These are phyloP conservation scores for Aspergillus phoenicis DNA, from an alignment of 2,329 filamentous ascomycete genomes.

Conservation along the genomic window DNA sequence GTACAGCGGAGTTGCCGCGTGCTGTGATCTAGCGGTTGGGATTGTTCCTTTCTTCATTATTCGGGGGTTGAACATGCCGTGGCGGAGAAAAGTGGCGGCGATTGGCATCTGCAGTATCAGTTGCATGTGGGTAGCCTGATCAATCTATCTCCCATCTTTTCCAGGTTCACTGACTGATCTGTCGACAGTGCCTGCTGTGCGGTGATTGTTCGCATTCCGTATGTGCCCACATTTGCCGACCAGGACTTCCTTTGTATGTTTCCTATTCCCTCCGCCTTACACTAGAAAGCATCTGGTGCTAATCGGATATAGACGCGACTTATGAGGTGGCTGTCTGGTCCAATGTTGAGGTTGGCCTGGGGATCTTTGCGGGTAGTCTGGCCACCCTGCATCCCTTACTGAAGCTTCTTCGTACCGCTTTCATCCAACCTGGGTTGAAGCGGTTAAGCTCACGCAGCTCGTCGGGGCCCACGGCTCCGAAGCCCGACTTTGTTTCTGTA, in stretches of 20 bases:
- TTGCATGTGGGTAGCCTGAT: background rate
- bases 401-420: background rate
- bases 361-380: conserved; percentile 2
- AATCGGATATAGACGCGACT: background rate
- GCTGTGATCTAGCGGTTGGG: conserved; percentile 54
- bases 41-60: conserved; percentile 44
- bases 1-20: conserved; percentile 30
- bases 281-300: background rate
- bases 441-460: background rate
- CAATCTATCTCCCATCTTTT: too few relatives aligned
- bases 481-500: background rate
- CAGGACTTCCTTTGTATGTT: background rate
- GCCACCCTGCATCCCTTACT: background rate
- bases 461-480: background rate
- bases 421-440: background rate
- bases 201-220: conserved; percentile 6
- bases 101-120: background rate
- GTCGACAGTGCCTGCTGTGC: background rate
- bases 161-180: background rate
- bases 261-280: too few relatives aligned
- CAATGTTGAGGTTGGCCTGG: conserved; percentile 3
- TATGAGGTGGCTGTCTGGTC: conserved; percentile 3
- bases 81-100: background rate
- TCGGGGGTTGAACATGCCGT: background rate
- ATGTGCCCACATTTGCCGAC: background rate